Evolutionary conservation across 1,139 yeast genomes (phyloP).

Genomic region (Candida glucosophila): DNA sequence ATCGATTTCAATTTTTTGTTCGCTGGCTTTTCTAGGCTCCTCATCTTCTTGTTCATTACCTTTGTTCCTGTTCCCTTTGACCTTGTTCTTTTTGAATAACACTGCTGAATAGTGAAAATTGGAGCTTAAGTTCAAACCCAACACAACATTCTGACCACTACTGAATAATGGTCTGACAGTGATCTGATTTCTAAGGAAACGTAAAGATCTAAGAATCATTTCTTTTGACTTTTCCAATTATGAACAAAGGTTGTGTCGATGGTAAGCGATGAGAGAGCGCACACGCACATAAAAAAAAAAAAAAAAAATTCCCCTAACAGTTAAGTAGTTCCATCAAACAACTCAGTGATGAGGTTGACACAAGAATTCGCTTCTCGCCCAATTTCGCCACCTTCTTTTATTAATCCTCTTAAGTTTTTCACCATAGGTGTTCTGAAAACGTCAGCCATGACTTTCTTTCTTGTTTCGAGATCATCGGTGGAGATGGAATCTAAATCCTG

Average conservation of each 20-base stretch:
- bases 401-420: constrained; percentile 41
- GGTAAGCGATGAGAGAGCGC: too few species aligned
- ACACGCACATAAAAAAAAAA: too few species aligned
- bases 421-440: constrained; percentile 42
- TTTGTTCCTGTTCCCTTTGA: constrained; percentile 10
- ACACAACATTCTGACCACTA: too few species aligned
- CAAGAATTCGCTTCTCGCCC: constrained; percentile 50
- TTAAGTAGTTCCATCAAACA: too few species aligned
- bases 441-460: constrained; percentile 48
- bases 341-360: constrained; percentile 8
- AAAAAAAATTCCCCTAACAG: too few species aligned
- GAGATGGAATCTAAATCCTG: constrained; percentile 25
- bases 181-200: too few species aligned
- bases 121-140: too few species aligned
- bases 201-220: too few species aligned
- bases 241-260: too few species aligned
- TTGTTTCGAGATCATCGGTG: constrained; percentile 53
- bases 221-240: too few species aligned
- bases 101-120: constrained; percentile 5
- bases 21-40: constrained; percentile 8
- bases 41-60: constrained; percentile 10
- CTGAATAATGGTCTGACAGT: too few species aligned
- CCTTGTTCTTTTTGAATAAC: constrained; percentile 9
- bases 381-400: constrained; percentile 70
- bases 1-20: constrained; percentile 16